Conservation (phyloP, 352 stramenopile genomes). For the Pythium diclinum region DNA sequence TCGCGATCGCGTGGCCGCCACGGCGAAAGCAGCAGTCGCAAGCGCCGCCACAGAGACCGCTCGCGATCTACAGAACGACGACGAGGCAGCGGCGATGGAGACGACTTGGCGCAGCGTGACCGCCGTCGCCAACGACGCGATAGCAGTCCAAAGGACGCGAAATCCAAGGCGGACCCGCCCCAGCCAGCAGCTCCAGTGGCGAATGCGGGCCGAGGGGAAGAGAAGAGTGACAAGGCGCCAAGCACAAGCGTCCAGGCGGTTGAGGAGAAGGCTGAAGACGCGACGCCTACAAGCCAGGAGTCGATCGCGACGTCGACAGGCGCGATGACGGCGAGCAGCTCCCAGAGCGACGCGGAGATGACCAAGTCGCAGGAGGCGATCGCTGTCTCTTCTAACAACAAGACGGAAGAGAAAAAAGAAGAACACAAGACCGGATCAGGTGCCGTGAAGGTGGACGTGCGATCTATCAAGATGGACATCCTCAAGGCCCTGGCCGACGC, state of each 20-base stretch:
- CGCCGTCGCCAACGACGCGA: background rate
- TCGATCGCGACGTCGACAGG: conserved; percentile 15
- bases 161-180: background rate
- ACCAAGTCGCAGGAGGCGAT: background rate
- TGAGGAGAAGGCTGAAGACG: conserved; percentile 7
- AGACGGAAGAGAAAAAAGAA: background rate
- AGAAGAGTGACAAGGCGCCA: too few species aligned
- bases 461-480: conserved; percentile 77
- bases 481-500: conserved; percentile 75
- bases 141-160: background rate
- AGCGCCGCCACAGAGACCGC: conserved; percentile 20
- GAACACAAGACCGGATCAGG: background rate
- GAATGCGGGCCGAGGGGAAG: background rate
- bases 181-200: background rate
- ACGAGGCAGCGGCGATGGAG: background rate
- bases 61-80: conserved; percentile 17
- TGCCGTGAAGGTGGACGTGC: conserved; percentile 47
- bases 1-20: conserved; percentile 10
- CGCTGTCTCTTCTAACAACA: background rate
- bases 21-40: conserved; percentile 12
- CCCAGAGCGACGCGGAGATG: conserved; percentile 14
- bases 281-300: conserved; percentile 20
- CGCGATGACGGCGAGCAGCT: background rate
- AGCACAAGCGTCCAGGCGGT: background rate
- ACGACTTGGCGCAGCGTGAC: background rate